These are phyloP conservation scores for Hanseniaspora hatyaiensis DNA, from an alignment of 805 yeast genomes.

Conservation along the genomic window DNA sequence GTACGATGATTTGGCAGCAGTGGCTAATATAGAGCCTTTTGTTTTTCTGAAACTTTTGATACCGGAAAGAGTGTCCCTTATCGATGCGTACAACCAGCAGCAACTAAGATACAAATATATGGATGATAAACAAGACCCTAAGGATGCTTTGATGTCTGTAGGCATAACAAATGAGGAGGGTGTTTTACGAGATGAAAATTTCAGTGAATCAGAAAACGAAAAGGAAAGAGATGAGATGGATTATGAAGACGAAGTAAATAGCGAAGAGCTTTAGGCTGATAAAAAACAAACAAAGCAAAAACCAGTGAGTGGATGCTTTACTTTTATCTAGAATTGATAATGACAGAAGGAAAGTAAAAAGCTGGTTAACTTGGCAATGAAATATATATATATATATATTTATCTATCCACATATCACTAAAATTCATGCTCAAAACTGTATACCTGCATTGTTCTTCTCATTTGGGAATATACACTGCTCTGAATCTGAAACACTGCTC, in stretches of 20 bases:
- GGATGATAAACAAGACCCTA: conserved; percentile 18
- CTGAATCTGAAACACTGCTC: too few species aligned
- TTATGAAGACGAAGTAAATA: conserved; percentile 16
- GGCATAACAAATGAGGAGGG: conserved; percentile 15
- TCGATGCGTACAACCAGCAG: conserved; percentile 23
- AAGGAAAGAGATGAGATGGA: not conserved
- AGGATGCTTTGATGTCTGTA: conserved; percentile 8
- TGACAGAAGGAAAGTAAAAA: too few species aligned
- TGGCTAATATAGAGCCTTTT: conserved; percentile 20
- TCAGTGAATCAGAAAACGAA: not conserved
- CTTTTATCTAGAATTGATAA: too few species aligned
- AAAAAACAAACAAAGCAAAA: not conserved
- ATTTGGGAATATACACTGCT: too few species aligned
- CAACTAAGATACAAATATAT: conserved; percentile 24
- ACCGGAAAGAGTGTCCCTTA: conserved; percentile 23
- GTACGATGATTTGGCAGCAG: conserved; percentile 23
- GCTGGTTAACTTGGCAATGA: too few species aligned
- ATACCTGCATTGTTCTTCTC: too few species aligned
- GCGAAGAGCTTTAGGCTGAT: not conserved
- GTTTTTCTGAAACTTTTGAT: conserved; percentile 23
- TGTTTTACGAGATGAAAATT: conserved; percentile 8
- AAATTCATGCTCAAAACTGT: too few species aligned
- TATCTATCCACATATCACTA: too few species aligned
- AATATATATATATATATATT: too few species aligned
- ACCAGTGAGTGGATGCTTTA: too few species aligned